Evolutionary conservation across 225 moss, liverwort and hornwort species (phyloP).

Genomic region (Marchantia polymorpha): DNA sequence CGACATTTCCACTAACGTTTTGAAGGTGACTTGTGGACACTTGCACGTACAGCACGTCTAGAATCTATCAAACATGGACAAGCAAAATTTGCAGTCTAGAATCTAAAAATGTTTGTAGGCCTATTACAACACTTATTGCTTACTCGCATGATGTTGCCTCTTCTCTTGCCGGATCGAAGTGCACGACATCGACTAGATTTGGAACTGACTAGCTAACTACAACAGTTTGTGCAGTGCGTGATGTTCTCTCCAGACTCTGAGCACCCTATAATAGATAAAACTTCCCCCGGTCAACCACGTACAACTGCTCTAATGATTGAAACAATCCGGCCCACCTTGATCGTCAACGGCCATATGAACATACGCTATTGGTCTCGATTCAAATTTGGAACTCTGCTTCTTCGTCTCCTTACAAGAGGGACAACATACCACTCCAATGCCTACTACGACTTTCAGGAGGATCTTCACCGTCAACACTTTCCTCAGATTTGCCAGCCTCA

Average conservation of each 20-base stretch:
- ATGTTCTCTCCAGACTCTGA: background rate
- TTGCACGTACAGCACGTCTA: background rate
- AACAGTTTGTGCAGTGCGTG: background rate
- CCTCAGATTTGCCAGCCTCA: background rate
- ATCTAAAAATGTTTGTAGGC: conserved; percentile 1
- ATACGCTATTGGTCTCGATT: background rate
- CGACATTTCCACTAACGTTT: conserved; percentile 10
- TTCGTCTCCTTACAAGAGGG: conserved; percentile 2
- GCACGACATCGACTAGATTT: background rate
- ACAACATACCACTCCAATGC: conserved; percentile 17
- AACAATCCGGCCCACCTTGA: background rate
- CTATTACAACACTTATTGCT: background rate
- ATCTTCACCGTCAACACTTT: background rate
- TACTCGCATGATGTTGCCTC: conserved; percentile 10
- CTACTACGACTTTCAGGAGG: background rate
- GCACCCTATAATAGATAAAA: background rate
- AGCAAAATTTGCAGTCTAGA: background rate
- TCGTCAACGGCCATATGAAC: background rate
- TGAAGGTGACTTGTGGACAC: background rate
- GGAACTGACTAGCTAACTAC: background rate
- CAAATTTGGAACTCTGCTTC: background rate
- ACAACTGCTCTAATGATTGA: background rate
- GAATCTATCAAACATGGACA: conserved; percentile 8
- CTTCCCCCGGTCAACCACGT: background rate
- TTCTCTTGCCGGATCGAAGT: conserved; percentile 2